Base-by-base conservation (phyloP, 163 green algal species). In the Chlamydomonas reinhardtii region DNA sequence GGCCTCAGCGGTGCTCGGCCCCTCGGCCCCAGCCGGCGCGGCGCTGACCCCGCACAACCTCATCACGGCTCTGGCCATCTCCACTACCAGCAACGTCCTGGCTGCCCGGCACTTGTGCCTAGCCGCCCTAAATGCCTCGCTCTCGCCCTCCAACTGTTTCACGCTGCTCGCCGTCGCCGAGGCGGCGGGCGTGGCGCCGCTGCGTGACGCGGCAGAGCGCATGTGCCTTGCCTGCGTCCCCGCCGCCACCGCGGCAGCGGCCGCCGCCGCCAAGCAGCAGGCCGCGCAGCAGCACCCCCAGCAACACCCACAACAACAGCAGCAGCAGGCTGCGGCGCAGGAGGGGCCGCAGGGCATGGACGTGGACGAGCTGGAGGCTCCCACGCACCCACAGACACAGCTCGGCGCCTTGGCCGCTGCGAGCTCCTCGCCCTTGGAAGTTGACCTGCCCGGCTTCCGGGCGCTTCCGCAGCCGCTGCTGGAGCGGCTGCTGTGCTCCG, bases 91-190 rank as follows among this genome's bases (percentile, higher is more conserved):
- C 31, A 52, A 61, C 34, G 69, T 86, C 15, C 69, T 86, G 8
- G 56, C 80, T 0, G 80, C 70, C 1, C 27, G 80, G 54, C 52
- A 79, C 0, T 29, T 86, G 48, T 86, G 80, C 80, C 80, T 86
- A 2, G 35, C 17, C 1, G 80, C 80, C 0, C 80, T 86, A 6
- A 5, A 54, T 31, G 70, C 69, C 6, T 80, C 70, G 2, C 0
- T 79, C 2, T 31, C 25, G 8, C 69, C 34, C 16, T 3, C 12
- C 69, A 86, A 86, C 80, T 86, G 80, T 54, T 86, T 80, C 34
- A 52, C 32, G 22, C 16, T 86, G 17, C 76, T 56, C 56, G 24
- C 27, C 35, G 79, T 86, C 61, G 80, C 80, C 5, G 54, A 79
- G 4, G 27, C 56, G 24, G 69, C 34, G 12, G 69, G 35, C 54